Evolutionary conservation across 768 basidiomycete species (phyloP).

Genomic region (Lepiota venenata): DNA sequence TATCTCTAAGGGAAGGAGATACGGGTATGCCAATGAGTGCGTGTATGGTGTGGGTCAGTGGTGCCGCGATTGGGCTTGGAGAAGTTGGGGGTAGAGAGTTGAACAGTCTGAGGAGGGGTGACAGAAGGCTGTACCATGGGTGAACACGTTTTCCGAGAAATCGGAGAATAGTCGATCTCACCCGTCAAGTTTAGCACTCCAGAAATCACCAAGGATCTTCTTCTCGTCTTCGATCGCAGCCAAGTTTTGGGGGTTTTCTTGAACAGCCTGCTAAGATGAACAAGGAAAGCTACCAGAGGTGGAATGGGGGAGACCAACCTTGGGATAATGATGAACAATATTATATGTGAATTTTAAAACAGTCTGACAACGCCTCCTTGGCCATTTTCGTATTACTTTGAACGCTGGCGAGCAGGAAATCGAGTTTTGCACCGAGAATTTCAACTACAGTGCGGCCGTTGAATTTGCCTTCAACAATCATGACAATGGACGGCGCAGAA

Average conservation of each 20-base stretch:
- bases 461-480: slow-evolving; percentile 64
- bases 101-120: slow-evolving; percentile 69
- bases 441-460: slow-evolving; percentile 58
- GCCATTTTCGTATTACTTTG: slow-evolving; percentile 50
- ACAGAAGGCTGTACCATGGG: slow-evolving; percentile 51
- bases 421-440: slow-evolving; percentile 58
- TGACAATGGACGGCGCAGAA: slow-evolving; percentile 44
- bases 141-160: neutral
- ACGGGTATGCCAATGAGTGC: slow-evolving; percentile 78
- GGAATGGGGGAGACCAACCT: slow-evolving; percentile 36
- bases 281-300: neutral
- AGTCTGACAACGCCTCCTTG: slow-evolving; percentile 76
- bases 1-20: slow-evolving; percentile 43
- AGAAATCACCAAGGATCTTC: slow-evolving; percentile 69
- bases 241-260: slow-evolving; percentile 41
- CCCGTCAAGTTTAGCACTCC: slow-evolving; percentile 73
- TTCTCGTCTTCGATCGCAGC: slow-evolving; percentile 25
- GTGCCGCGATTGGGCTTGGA: slow-evolving; percentile 62
- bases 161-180: slow-evolving; percentile 28
- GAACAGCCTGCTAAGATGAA: slow-evolving; percentile 27
- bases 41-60: slow-evolving; percentile 82
- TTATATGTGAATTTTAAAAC: slow-evolving; percentile 85
- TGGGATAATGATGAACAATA: slow-evolving; percentile 77
- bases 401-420: slow-evolving; percentile 46
- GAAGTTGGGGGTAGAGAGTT: slow-evolving; percentile 59